Conservation (phyloP, 2,329 filamentous ascomycete species). For the Stagonosporopsis vannaccii region DNA sequence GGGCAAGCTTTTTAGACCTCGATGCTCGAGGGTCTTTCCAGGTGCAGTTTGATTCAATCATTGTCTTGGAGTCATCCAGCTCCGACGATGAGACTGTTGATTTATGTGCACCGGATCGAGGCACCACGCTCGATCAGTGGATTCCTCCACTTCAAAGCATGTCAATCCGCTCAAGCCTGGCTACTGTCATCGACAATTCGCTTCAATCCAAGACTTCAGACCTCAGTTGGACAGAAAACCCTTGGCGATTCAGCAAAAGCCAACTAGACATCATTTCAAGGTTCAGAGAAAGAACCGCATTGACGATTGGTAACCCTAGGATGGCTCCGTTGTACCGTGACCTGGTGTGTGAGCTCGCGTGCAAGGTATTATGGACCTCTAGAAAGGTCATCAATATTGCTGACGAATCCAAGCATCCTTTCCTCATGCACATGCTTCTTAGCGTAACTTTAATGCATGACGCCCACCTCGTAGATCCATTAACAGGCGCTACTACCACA, state of each 20-base stretch:
- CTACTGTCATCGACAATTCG: conserved; percentile 1
- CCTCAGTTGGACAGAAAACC: not conserved
- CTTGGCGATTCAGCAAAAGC: conserved; percentile 26
- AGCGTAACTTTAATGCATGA: conserved; percentile 64
- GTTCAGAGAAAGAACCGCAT: conserved; percentile 55
- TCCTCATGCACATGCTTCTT: conserved; percentile 63
- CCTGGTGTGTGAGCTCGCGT: conserved; percentile 50
- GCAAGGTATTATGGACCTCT: conserved; percentile 45
- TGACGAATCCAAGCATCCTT: conserved; percentile 52
- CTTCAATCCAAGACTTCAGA: not conserved
- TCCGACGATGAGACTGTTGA: not conserved
- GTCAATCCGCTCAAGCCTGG: not conserved
- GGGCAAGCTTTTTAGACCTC: conserved; percentile 43
- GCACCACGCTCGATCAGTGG: not conserved
- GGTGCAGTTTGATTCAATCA: conserved; percentile 16
- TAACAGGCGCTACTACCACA: conserved; percentile 28
- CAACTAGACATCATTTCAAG: conserved; percentile 48
- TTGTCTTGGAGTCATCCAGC: not conserved
- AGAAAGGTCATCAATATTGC: not conserved
- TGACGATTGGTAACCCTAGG: conserved; percentile 49
- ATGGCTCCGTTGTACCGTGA: conserved; percentile 47
- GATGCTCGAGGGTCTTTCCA: conserved; percentile 39
- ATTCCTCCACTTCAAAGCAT: not conserved
- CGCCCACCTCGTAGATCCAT: conserved; percentile 48
- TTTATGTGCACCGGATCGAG: too few species aligned